A percentile compares a stretch with the other conserved stretches of the same genome.
Conservation (phyloP, 139 green algal genomes). For the Pleodorina starrii region DNA sequence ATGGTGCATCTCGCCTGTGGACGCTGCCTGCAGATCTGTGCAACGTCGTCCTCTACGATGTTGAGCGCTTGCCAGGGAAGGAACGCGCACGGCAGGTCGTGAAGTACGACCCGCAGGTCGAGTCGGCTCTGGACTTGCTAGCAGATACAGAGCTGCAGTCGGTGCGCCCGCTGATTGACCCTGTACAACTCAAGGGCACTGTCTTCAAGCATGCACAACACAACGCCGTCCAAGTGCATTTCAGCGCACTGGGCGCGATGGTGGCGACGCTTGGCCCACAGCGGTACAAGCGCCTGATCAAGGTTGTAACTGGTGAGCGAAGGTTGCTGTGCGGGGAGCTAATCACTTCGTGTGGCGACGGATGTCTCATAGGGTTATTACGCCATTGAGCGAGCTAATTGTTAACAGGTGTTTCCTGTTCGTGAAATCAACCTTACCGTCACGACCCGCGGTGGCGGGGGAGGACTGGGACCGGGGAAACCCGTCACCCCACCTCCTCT, state of each 20-base stretch:
- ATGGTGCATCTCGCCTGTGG: no score
- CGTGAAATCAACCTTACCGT: no score
- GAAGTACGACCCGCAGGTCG: neutral
- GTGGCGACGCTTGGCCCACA: slow-evolving; percentile 42
- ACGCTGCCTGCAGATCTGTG: neutral
- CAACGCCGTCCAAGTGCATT: slow-evolving; percentile 6
- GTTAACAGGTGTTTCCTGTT: no score
- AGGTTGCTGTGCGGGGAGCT: no score
- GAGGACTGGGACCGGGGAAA: no score
- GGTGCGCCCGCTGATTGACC: slow-evolving; percentile 31
- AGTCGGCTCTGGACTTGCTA: neutral
- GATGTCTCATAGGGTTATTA: no score
- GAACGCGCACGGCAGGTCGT: neutral
- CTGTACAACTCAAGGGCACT: neutral
- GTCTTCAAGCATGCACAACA: slow-evolving; percentile 19
- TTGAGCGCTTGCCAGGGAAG: no score
- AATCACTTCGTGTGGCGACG: no score
- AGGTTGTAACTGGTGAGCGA: slow-evolving; percentile 46
- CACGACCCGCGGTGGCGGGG: no score
- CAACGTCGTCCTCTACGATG: no score
- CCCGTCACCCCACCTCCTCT: no score
- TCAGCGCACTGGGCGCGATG: slow-evolving; percentile 1
- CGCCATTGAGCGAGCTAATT: no score
- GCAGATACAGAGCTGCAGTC: neutral
- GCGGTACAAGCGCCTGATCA: slow-evolving; percentile 47